Evolutionary conservation across 345 rosid species (phyloP).

Genomic region (Hypericum perforatum): DNA sequence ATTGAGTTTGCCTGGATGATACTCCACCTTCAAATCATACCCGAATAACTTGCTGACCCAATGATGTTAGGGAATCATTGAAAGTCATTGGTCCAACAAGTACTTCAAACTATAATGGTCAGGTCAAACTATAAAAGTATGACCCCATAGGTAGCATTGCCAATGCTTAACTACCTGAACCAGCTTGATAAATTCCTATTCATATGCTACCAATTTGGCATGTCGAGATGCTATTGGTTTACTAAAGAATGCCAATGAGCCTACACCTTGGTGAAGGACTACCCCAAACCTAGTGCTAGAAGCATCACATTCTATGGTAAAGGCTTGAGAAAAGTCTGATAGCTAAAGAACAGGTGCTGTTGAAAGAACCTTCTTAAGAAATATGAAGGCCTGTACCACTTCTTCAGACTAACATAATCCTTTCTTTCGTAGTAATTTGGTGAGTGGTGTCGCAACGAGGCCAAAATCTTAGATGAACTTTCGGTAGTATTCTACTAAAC

Average conservation of each 20-base stretch:
- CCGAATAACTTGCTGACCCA: not conserved
- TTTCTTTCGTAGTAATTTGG: not conserved
- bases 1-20: no score
- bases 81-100: not conserved
- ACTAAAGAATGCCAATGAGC: not conserved
- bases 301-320: slow-evolving; percentile 2
- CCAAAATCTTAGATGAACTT: not conserved
- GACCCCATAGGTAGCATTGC: not conserved
- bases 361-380: not conserved
- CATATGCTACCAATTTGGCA: not conserved
- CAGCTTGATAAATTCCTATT: not conserved
- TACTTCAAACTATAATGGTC: not conserved
- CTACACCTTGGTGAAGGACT: not conserved
- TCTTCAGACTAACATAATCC: not conserved
- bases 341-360: not conserved
- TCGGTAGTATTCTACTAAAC: not conserved
- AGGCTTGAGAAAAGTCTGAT: not conserved
- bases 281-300: not conserved
- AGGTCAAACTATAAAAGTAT: not conserved
- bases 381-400: not conserved
- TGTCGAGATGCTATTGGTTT: not conserved
- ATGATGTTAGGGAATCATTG: not conserved
- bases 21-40: not conserved
- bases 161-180: not conserved
- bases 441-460: not conserved